Evolutionary conservation across 2,329 filamentous ascomycete genomes (phyloP).

Genomic region (Neophaeococcomyces aloes): DNA sequence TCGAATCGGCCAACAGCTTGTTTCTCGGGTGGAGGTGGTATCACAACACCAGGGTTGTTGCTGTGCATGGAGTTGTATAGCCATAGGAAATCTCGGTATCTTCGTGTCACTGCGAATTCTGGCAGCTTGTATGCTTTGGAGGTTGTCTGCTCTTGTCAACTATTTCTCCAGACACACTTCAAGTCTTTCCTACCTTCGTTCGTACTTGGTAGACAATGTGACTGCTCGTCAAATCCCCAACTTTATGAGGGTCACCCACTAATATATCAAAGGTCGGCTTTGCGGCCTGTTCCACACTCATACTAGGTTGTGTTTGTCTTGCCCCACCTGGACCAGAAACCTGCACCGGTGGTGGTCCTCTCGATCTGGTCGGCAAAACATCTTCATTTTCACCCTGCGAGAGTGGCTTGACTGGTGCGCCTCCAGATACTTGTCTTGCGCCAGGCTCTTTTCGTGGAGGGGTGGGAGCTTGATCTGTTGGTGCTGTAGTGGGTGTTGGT

Average conservation of each 20-base stretch:
- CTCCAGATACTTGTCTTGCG: constrained; percentile 17
- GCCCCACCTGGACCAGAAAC: constrained; percentile 34
- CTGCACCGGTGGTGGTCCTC: constrained; percentile 51
- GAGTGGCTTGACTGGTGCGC: constrained; percentile 2
- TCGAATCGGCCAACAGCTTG: constrained; percentile 95
- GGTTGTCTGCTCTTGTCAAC: constrained; percentile 54
- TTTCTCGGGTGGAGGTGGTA: constrained; percentile 94
- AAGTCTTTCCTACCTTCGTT: constrained; percentile 59
- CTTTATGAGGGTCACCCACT: constrained; percentile 95
- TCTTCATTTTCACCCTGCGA: constrained; percentile 58
- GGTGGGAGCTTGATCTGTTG: constrained; percentile 44
- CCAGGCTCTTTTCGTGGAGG: constrained; percentile 50
- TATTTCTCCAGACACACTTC: constrained; percentile 6
- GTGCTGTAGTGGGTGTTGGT: constrained; percentile 25
- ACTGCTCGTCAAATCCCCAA: constrained; percentile 89
- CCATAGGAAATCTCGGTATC: constrained; percentile 96
- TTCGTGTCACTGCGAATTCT: constrained; percentile 84
- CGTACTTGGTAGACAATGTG: constrained; percentile 96
- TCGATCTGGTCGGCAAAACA: constrained; percentile 50
- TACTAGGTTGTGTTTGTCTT: constrained; percentile 58
- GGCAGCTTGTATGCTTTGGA: constrained; percentile 90
- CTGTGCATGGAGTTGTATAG: constrained; percentile 88
- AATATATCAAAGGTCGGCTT: constrained; percentile 84
- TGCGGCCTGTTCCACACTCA: constrained; percentile 84
- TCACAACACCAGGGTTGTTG: constrained; percentile 89